Evolutionary conservation across 2,329 filamentous ascomycete genomes (phyloP).

Genomic region (Furcasterigmium sp.): DNA sequence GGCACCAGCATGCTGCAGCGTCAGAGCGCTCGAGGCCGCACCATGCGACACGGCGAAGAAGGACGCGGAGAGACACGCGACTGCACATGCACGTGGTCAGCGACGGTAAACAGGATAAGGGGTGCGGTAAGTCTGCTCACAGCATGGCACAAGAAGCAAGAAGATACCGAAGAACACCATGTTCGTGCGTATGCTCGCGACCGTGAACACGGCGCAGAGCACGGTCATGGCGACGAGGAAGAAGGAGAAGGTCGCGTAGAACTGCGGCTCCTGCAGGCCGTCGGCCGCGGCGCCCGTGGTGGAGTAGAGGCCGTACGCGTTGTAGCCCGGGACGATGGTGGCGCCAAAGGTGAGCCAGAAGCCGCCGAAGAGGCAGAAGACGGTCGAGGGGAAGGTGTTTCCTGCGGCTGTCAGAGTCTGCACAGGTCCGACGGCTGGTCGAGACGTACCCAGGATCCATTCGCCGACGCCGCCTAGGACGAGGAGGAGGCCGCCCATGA

Average conservation of each 20-base stretch:
- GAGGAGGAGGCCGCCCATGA: slow-evolving; percentile 39
- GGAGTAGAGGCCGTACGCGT: slow-evolving; percentile 34
- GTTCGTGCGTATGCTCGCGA: slow-evolving; percentile 63
- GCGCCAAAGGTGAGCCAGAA: slow-evolving; percentile 47
- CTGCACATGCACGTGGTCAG: slow-evolving; percentile 7
- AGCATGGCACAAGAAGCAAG: slow-evolving; percentile 39
- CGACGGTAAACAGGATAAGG: too few species aligned
- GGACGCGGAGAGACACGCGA: slow-evolving; percentile 20
- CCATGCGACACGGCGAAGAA: slow-evolving; percentile 21
- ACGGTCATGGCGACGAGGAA: slow-evolving; percentile 58
- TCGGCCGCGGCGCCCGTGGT: slow-evolving; percentile 20
- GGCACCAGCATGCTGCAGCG: slow-evolving; percentile 20
- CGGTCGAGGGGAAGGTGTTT: slow-evolving; percentile 49
- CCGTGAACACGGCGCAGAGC: slow-evolving; percentile 54
- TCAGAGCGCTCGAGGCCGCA: slow-evolving; percentile 8
- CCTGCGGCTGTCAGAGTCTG: too few species aligned
- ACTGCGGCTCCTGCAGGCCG: slow-evolving; percentile 36
- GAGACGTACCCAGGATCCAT: slow-evolving; percentile 40
- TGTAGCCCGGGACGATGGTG: slow-evolving; percentile 42
- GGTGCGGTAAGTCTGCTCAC: too few species aligned
- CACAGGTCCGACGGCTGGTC: too few species aligned
- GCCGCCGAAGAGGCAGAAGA: slow-evolving; percentile 41
- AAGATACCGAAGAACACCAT: slow-evolving; percentile 59
- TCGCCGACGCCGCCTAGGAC: slow-evolving; percentile 42
- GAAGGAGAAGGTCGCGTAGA: slow-evolving; percentile 48